Evolutionary conservation across 139 green algal species (phyloP).

Genomic region (Astrephomene gubernaculifera): DNA sequence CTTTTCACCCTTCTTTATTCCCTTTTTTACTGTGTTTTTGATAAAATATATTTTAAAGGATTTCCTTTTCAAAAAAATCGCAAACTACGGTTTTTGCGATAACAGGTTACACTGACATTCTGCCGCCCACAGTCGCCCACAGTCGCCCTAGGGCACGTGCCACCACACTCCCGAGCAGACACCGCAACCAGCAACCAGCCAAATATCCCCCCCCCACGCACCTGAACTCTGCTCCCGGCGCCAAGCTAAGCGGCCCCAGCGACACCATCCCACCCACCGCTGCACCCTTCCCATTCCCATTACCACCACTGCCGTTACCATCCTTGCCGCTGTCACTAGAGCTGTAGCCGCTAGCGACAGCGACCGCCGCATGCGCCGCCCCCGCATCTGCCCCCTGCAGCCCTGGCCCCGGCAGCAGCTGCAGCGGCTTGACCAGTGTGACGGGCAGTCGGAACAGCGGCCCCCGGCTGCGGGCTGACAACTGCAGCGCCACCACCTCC

Average conservation of each 20-base stretch:
- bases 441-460: conserved; percentile 87
- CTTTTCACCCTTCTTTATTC: too few species aligned
- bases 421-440: conserved; percentile 75
- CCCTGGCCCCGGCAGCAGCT: background rate
- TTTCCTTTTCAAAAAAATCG: too few species aligned
- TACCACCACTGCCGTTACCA: background rate
- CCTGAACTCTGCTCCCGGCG: conserved; percentile 48
- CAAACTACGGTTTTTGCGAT: too few species aligned
- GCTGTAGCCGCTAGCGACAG: background rate
- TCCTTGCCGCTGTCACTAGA: background rate
- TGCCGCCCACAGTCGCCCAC: too few species aligned
- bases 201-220: background rate
- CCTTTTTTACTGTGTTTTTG: too few species aligned
- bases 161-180: too few species aligned
- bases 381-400: background rate
- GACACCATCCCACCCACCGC: conserved; percentile 23
- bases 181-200: background rate
- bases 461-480: conserved; percentile 69
- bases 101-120: too few species aligned
- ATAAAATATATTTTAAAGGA: too few species aligned
- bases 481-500: conserved; percentile 75
- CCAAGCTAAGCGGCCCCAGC: conserved; percentile 36
- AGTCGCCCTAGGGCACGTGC: too few species aligned
- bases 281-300: background rate
- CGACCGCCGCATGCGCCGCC: background rate